These are phyloP conservation scores for Akanthomyces lecanii DNA, from an alignment of 2,329 filamentous ascomycete genomes.

Conservation along the genomic window DNA sequence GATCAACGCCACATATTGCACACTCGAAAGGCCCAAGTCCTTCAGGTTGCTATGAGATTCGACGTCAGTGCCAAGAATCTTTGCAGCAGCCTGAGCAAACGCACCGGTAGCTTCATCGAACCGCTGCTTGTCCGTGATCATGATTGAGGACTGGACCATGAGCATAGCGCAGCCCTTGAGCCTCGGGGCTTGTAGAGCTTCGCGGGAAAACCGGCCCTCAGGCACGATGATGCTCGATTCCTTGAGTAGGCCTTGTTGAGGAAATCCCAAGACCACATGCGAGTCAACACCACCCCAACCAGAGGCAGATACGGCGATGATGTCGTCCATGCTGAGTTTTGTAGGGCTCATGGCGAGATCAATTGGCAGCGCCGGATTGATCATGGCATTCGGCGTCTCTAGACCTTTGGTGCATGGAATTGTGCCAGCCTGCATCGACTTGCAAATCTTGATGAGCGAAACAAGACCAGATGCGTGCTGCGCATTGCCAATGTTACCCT, in stretches of 20 bases:
- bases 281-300: conserved; percentile 46
- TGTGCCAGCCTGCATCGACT: conserved; percentile 40
- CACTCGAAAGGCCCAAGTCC: background rate
- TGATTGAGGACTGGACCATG: background rate
- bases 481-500: conserved; percentile 19
- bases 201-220: background rate
- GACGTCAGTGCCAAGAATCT: background rate
- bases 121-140: background rate
- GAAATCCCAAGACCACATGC: conserved; percentile 41
- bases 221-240: background rate
- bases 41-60: background rate
- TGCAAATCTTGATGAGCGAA: conserved; percentile 19
- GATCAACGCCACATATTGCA: background rate
- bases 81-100: background rate
- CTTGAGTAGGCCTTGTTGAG: background rate
- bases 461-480: conserved; percentile 19
- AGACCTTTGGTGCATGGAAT: conserved; percentile 62
- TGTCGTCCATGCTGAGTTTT: background rate
- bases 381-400: conserved; percentile 58
- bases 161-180: background rate
- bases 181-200: background rate
- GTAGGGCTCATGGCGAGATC: conserved; percentile 9
- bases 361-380: conserved; percentile 13
- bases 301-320: conserved; percentile 30
- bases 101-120: background rate